phyloP scores from a whole-genome alignment of 2,329 filamentous ascomycete species.

The Colletotrichum scovillei region DNA sequence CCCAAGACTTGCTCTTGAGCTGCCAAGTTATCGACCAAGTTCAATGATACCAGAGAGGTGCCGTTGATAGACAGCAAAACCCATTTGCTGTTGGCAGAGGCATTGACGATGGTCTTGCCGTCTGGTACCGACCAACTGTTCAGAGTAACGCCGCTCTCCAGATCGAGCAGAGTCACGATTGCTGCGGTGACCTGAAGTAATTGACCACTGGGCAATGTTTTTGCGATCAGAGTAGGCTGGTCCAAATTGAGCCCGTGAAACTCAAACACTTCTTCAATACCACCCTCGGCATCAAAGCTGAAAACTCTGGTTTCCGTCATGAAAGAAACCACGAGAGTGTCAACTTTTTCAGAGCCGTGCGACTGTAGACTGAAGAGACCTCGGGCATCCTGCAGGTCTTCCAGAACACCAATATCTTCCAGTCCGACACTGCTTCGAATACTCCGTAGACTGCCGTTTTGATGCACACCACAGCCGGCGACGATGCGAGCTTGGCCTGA shows the following conservation, averaged over 20 bases:
- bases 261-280: slow-evolving; percentile 86
- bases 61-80: slow-evolving; percentile 83
- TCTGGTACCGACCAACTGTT: slow-evolving; percentile 41
- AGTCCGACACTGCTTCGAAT: slow-evolving; percentile 94
- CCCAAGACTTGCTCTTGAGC: slow-evolving; percentile 70
- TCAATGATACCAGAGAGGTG: slow-evolving; percentile 75
- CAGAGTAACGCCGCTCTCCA: slow-evolving; percentile 32
- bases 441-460: slow-evolving; percentile 88
- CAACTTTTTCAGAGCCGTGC: slow-evolving; percentile 59
- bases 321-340: slow-evolving; percentile 84
- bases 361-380: slow-evolving; percentile 77
- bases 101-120: slow-evolving; percentile 76
- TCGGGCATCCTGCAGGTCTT: slow-evolving; percentile 79
- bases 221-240: slow-evolving; percentile 77
- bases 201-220: slow-evolving; percentile 56
- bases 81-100: slow-evolving; percentile 77
- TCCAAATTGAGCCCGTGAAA: slow-evolving; percentile 78
- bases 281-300: slow-evolving; percentile 76
- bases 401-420: slow-evolving; percentile 85
- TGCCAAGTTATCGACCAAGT: slow-evolving; percentile 68
- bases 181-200: slow-evolving; percentile 32
- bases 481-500: slow-evolving; percentile 95
- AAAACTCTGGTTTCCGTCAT: slow-evolving; percentile 88
- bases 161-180: slow-evolving; percentile 26
- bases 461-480: slow-evolving; percentile 89